Percentiles rank a stretch among this genome's conserved stretches.
These are phyloP conservation scores for Wallacemonas sp. DNA, from an alignment of 208 protist species.

Conservation along the genomic window DNA sequence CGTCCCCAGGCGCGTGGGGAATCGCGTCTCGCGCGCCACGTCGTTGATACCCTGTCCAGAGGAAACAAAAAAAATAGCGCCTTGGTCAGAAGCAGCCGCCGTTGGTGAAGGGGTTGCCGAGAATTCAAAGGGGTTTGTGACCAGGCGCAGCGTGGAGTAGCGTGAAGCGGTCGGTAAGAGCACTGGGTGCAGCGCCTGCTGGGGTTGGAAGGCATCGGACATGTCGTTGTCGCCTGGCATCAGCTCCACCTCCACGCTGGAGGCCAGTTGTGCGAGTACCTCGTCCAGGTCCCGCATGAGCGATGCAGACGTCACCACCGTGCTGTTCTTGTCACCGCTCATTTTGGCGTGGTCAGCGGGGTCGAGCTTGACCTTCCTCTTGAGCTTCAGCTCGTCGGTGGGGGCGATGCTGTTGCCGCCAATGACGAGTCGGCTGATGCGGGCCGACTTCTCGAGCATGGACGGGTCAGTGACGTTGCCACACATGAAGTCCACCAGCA, in stretches of 20 bases:
- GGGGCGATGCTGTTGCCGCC: constrained; percentile 85
- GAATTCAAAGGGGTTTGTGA: constrained; percentile 88
- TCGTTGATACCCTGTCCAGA: constrained; percentile 89
- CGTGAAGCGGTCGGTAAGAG: constrained; percentile 66
- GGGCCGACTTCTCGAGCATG: constrained; percentile 37
- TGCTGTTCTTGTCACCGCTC: constrained; percentile 46
- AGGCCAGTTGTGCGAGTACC: constrained; percentile 56
- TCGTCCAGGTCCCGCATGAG: constrained; percentile 78
- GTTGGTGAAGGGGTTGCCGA: neutral
- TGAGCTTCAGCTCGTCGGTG: constrained; percentile 84
- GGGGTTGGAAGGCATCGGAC: constrained; percentile 87
- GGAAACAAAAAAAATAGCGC: constrained; percentile 64
- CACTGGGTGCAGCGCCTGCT: constrained; percentile 91
- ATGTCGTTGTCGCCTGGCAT: constrained; percentile 91
- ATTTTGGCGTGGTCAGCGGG: constrained; percentile 77
- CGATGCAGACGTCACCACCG: constrained; percentile 45
- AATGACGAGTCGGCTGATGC: constrained; percentile 76
- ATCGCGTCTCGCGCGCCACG: constrained; percentile 68
- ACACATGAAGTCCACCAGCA: constrained; percentile 80
- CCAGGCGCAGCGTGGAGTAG: constrained; percentile 69
- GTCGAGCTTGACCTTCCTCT: constrained; percentile 85
- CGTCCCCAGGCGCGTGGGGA: constrained; percentile 51
- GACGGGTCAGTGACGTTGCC: constrained; percentile 55
- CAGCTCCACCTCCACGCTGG: constrained; percentile 84
- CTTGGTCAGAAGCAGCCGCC: neutral